Conservation (phyloP, 2,329 filamentous ascomycete species). For the Tolypocladium inflatum region DNA sequence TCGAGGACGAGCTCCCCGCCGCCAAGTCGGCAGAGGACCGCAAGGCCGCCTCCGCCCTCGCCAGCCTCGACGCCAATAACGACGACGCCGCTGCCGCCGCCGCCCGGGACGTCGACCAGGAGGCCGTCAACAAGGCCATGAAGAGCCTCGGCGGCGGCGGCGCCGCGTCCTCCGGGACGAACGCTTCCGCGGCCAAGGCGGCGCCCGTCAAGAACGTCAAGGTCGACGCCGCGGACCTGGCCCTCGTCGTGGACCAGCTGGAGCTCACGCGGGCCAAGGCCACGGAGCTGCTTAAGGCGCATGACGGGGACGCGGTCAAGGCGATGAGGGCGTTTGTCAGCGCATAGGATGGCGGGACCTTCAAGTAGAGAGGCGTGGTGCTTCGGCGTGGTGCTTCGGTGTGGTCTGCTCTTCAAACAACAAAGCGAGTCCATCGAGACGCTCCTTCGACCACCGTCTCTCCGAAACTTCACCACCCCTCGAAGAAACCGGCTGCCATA, state of each 20-base stretch:
- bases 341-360: slow-evolving; percentile 7
- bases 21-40: slow-evolving; percentile 65
- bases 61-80: slow-evolving; percentile 51
- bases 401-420: too few relatives aligned
- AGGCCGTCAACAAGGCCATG: slow-evolving; percentile 64
- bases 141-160: slow-evolving; percentile 42
- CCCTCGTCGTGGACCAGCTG: slow-evolving; percentile 61
- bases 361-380: not conserved
- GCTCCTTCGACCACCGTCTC: not conserved
- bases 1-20: slow-evolving; percentile 43
- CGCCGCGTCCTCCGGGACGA: slow-evolving; percentile 18
- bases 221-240: slow-evolving; percentile 63
- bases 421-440: not conserved
- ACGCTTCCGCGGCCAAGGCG: slow-evolving; percentile 12
- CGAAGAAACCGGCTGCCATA: not conserved
- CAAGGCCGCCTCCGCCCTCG: slow-evolving; percentile 66
- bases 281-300: slow-evolving; percentile 61
- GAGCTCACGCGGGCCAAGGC: slow-evolving; percentile 64
- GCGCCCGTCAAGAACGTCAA: slow-evolving; percentile 54
- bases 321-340: slow-evolving; percentile 51
- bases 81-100: slow-evolving; percentile 36
- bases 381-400: not conserved
- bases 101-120: slow-evolving; percentile 53
- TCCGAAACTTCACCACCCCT: not conserved
- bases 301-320: slow-evolving; percentile 60